Base-by-base conservation (phyloP, 495 filamentous ascomycete genomes). In the Hypoxylon fuscum region DNA sequence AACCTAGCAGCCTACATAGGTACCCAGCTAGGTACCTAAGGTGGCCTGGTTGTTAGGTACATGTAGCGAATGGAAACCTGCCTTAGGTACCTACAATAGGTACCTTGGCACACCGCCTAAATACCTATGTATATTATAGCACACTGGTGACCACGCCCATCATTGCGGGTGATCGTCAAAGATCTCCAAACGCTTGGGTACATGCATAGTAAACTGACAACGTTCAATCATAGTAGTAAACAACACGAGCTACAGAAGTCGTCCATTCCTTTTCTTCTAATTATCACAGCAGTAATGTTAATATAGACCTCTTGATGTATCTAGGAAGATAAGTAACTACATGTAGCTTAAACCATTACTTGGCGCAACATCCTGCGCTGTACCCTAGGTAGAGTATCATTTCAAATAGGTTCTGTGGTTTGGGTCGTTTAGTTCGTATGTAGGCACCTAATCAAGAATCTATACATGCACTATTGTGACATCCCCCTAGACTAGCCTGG, bases 111-210 rank as follows among this genome's bases (percentile, higher is more conserved):
- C 47, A 42, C 50, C 58, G 44, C 58, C 20, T 23, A 43, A 44
- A 46, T 49, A 31, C 41, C 18, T 54, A 20, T 55, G 4, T 27
- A n/a, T n/a, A 42, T 23, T 47, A 54, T 42, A 49, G 18, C 17
- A n/a, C n/a, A 43, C 50, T 46, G 32, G 5, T 6, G 17, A 32
- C 35, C 49, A 56, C 22, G 9, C 43, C 52, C 15, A 47, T 44
- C 18, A 32, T 60, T 29, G 56, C 47, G 56, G 56, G 55, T 56
- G 45, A 66, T 61, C 62, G 41, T 42, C 56, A 20, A 21, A 0
- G 18, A 23, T 34, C 38, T 49, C 6, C 15, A 50, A 23, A 34
- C 21, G 12, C 43, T 48, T 41, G 40, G 52, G 22, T 37, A 37
- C 12, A 14, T 34, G n/a, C 31, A 34, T 29, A 29, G 27, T 29